These are phyloP conservation scores for Zalaria sp. DNA, from an alignment of 2,329 filamentous ascomycete genomes.

Conservation along the genomic window DNA sequence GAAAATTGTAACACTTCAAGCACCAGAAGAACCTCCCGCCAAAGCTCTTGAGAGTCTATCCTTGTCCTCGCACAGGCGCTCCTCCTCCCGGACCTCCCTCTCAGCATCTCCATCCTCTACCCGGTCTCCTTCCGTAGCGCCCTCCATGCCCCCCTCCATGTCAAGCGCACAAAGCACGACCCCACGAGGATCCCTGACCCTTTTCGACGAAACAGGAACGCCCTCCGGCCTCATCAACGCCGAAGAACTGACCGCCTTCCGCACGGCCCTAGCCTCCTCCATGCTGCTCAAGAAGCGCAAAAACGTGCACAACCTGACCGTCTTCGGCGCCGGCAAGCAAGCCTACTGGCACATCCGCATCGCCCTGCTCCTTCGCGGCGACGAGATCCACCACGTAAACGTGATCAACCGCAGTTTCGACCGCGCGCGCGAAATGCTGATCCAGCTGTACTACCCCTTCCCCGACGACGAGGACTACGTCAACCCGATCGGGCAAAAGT, in stretches of 20 bases:
- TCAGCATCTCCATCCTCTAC: conserved; percentile 14
- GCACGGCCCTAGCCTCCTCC: conserved; percentile 50
- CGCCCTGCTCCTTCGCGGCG: conserved; percentile 55
- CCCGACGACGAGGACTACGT: conserved; percentile 19
- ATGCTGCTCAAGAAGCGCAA: conserved; percentile 49
- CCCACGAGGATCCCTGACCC: conserved; percentile 39
- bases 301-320: conserved; percentile 59
- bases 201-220: conserved; percentile 39
- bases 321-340: conserved; percentile 81
- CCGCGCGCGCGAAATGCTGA: conserved; percentile 37
- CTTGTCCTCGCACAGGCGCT: conserved; percentile 2
- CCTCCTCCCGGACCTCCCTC: neutral
- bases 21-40: conserved; percentile 13
- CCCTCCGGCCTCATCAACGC: conserved; percentile 51
- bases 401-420: conserved; percentile 67
- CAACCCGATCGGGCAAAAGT: conserved; percentile 19
- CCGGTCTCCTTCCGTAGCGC: conserved; percentile 6
- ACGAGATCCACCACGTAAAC: conserved; percentile 63
- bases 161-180: conserved; percentile 9
- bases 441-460: conserved; percentile 37
- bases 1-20: conserved; percentile 47
- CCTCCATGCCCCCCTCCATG: conserved; percentile 14
- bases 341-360: conserved; percentile 91
- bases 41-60: conserved; percentile 14
- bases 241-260: conserved; percentile 54